Percentiles rank a stretch among this genome's conserved stretches.
These are phyloP conservation scores for Conringia planisiliqua DNA, from an alignment of 345 rosid species.

Conservation along the genomic window DNA sequence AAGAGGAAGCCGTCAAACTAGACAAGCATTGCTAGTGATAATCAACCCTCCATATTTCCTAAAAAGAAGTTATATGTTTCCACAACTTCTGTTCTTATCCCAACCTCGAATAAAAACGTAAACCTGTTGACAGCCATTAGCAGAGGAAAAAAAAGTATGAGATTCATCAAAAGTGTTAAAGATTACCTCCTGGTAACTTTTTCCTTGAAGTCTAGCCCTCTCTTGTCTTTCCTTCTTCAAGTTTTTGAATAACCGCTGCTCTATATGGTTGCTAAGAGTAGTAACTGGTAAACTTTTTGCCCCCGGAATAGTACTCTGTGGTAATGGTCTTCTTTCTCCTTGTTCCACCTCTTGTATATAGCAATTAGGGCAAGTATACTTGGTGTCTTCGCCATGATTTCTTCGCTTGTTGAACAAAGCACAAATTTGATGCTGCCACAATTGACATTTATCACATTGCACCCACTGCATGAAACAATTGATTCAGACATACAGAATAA, in stretches of 20 bases:
- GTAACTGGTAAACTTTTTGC: constrained; percentile 85
- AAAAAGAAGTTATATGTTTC: neutral
- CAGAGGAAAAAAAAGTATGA: neutral
- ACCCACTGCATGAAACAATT: constrained; percentile 73
- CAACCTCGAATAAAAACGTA: neutral
- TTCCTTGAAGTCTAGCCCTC: constrained; percentile 71
- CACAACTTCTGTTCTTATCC: neutral
- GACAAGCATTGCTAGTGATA: neutral
- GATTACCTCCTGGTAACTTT: constrained; percentile 76
- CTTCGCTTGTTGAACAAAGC: constrained; percentile 85
- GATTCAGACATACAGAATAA: neutral
- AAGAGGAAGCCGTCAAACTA: neutral
- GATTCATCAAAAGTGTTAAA: neutral
- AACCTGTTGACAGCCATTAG: neutral
- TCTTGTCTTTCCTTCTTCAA: constrained; percentile 73
- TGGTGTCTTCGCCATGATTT: constrained; percentile 86
- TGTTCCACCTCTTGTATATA: constrained; percentile 73
- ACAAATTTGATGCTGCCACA: constrained; percentile 96
- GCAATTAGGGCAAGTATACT: constrained; percentile 93
- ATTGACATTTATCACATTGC: constrained; percentile 95
- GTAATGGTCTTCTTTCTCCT: constrained; percentile 81
- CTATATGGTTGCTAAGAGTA: constrained; percentile 82
- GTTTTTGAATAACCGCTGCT: constrained; percentile 62
- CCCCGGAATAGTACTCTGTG: constrained; percentile 81
- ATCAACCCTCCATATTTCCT: neutral